phyloP scores from a whole-genome alignment of 768 basidiomycete species.

The Suillus tomentosus region DNA sequence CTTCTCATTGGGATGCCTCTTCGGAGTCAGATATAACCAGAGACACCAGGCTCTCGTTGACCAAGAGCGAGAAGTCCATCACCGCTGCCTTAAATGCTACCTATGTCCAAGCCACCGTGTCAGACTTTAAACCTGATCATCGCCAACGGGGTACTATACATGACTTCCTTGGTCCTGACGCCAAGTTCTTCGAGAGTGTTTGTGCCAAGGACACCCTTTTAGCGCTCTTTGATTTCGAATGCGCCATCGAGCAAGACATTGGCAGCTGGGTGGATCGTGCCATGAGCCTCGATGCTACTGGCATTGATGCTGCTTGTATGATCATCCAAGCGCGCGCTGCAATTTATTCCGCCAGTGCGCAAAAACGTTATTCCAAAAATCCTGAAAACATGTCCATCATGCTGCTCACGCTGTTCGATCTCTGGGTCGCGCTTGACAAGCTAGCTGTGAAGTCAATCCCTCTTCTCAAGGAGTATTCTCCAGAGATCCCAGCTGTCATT shows the following conservation, averaged over 20 bases:
- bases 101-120: conserved; percentile 9
- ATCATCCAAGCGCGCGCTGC: conserved; percentile 29
- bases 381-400: conserved; percentile 41
- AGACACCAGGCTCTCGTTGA: conserved; percentile 39
- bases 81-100: conserved; percentile 15
- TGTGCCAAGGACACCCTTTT: conserved; percentile 15
- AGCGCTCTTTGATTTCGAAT: conserved; percentile 42
- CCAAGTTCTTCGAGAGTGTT: conserved; percentile 18
- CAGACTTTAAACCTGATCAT: conserved; percentile 7
- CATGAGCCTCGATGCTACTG: conserved; percentile 15
- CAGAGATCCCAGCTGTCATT: conserved; percentile 41
- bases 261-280: conserved; percentile 34
- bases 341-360: conserved; percentile 30
- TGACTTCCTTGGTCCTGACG: conserved; percentile 20
- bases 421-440: conserved; percentile 53
- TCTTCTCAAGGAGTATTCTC: conserved; percentile 45
- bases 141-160: conserved; percentile 18
- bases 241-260: conserved; percentile 30
- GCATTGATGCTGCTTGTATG: conserved; percentile 25
- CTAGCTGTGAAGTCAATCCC: conserved; percentile 36
- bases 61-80: conserved; percentile 31
- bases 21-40: conserved; percentile 29
- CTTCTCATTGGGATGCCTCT: conserved; percentile 25
- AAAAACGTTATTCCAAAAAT: conserved; percentile 31
- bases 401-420: conserved; percentile 45